A percentile compares a stretch with the other conserved stretches of the same genome.
These are phyloP conservation scores for Aspergillus candidus DNA, from an alignment of 2,329 filamentous ascomycete genomes.

Conservation along the genomic window DNA sequence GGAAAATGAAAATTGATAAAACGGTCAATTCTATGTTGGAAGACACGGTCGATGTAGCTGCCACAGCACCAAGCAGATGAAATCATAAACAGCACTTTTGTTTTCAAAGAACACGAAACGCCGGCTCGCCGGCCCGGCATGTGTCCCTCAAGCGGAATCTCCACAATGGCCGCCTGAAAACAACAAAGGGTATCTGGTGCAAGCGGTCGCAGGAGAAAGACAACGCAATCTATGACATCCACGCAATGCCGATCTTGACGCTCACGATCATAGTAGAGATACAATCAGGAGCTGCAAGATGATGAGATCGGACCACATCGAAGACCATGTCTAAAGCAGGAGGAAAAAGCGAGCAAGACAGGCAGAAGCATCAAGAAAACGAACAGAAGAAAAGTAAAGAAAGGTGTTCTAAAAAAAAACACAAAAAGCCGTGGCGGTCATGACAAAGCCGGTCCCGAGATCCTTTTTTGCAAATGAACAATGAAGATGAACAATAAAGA, in stretches of 20 bases:
- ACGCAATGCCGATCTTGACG: conserved; percentile 38
- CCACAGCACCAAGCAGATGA: conserved; percentile 34
- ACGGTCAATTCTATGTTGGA: conserved; percentile 37
- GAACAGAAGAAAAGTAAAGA: conserved; percentile 17
- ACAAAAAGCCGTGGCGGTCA: conserved; percentile 38
- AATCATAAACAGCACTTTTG: conserved; percentile 37
- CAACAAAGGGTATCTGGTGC: conserved; percentile 43
- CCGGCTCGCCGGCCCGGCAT: conserved; percentile 33
- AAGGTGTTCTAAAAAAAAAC: conserved; percentile 21
- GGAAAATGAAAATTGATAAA: conserved; percentile 19
- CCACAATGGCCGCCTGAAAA: conserved; percentile 37
- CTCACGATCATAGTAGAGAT: conserved; percentile 19
- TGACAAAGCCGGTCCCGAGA: conserved; percentile 40
- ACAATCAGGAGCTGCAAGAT: conserved; percentile 24
- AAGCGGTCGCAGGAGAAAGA: conserved; percentile 40
- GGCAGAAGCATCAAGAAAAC: conserved; percentile 20
- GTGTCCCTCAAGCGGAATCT: conserved; percentile 34
- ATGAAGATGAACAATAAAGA: too few relatives aligned
- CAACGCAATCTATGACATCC: conserved; percentile 50
- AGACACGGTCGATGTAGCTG: conserved; percentile 36
- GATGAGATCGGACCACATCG: conserved; percentile 34
- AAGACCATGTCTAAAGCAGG: conserved; percentile 33
- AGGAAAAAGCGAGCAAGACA: conserved; percentile 23
- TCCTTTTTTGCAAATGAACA: too few relatives aligned
- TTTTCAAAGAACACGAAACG: conserved; percentile 25